A percentile compares a stretch with the other conserved stretches of the same genome.
Evolutionary conservation across 768 basidiomycete genomes (phyloP).

Genomic region (Tulasnella sp.): DNA sequence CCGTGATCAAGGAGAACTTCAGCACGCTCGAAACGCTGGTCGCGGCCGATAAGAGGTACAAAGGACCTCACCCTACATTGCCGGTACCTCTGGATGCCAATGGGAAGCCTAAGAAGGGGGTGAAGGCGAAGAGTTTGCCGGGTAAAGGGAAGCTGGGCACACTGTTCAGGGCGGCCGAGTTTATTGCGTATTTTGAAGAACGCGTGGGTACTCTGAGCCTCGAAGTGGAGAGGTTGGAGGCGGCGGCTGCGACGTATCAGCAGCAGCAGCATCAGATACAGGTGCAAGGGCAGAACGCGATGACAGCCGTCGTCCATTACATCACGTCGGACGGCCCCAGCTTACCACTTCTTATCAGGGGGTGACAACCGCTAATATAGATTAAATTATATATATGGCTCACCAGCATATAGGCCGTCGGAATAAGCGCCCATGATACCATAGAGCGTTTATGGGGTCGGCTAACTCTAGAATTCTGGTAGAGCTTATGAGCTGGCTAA

Average conservation of each 20-base stretch:
- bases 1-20: slow-evolving; percentile 89
- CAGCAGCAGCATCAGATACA: background rate
- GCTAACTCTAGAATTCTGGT: background rate
- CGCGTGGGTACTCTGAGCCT: slow-evolving; percentile 68
- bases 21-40: slow-evolving; percentile 81
- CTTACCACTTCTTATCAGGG: background rate
- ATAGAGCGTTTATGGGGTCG: background rate
- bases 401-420: background rate
- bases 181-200: slow-evolving; percentile 84
- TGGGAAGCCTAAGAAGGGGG: too few species aligned
- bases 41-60: slow-evolving; percentile 54
- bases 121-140: too few species aligned
- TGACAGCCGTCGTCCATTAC: slow-evolving; percentile 1
- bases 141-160: slow-evolving; percentile 77
- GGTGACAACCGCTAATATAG: background rate
- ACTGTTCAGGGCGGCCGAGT: slow-evolving; percentile 83
- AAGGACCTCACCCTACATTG: too few species aligned
- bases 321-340: background rate
- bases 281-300: background rate
- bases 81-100: too few species aligned
- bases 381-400: background rate
- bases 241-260: background rate
- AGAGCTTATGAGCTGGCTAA: background rate
- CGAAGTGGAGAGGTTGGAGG: slow-evolving; percentile 69
- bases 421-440: background rate